Conservation (phyloP, 306 rosid species). For the Benincasa hispida region DNA sequence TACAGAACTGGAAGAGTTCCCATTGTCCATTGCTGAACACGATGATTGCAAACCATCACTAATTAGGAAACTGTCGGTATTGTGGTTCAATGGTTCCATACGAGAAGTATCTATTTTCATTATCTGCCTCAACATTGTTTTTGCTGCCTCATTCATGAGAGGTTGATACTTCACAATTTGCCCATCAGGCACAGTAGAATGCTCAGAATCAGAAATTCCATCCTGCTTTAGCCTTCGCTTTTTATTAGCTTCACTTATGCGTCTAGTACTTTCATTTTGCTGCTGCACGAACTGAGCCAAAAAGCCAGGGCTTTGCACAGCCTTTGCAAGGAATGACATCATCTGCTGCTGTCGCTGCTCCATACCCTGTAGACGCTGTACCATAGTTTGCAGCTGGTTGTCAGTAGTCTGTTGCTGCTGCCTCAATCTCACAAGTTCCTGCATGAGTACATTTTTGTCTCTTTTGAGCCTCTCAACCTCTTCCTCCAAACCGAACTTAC, state of each 20-base stretch:
- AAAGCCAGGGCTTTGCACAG: conserved; percentile 92
- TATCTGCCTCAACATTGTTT: conserved; percentile 69
- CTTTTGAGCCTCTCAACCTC: conserved; percentile 94
- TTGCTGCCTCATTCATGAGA: conserved; percentile 55
- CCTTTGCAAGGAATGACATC: conserved; percentile 98
- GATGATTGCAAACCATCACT: conserved; percentile 45
- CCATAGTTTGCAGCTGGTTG: conserved; percentile 83
- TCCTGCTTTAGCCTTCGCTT: conserved; percentile 82
- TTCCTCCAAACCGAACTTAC: conserved; percentile 94
- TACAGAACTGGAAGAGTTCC: conserved; percentile 43
- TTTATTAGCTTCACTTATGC: conserved; percentile 66
- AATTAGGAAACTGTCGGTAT: conserved; percentile 37
- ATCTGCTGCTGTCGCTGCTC: conserved; percentile 96
- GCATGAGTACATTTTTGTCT: conserved; percentile 97
- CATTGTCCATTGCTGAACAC: conserved; percentile 39
- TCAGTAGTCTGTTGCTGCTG: conserved; percentile 98
- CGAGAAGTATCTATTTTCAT: conserved; percentile 52
- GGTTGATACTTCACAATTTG: conserved; percentile 85
- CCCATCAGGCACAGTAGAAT: conserved; percentile 53
- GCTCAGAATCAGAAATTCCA: conserved; percentile 37
- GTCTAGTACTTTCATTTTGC: conserved; percentile 74
- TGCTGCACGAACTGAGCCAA: conserved; percentile 92
- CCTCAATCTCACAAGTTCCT: conserved; percentile 90
- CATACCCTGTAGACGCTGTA: conserved; percentile 94
- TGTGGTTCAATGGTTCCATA: conserved; percentile 35